Conservation (phyloP, 2,329 filamentous ascomycete genomes). For the Aspergillus phoenicis region DNA sequence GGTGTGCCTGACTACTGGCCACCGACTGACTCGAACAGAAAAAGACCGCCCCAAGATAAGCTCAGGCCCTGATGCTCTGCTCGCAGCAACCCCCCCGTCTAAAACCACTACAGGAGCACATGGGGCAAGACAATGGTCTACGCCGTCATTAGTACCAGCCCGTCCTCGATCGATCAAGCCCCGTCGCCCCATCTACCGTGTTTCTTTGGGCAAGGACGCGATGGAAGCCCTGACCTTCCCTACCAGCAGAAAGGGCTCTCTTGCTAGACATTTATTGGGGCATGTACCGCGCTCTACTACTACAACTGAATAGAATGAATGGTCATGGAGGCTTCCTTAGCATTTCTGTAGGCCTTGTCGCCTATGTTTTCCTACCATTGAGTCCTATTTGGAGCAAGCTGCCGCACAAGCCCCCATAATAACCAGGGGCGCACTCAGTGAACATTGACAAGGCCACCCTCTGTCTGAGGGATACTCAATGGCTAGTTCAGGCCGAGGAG, state of each 20-base stretch:
- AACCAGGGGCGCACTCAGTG: background rate
- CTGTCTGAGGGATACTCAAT: background rate
- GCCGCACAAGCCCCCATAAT: background rate
- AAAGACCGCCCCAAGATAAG: constrained; percentile 2
- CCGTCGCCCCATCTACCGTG: background rate
- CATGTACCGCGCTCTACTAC: background rate
- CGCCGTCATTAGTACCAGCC: background rate
- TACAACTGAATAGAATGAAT: background rate
- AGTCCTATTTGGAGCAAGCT: background rate
- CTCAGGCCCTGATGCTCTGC: background rate
- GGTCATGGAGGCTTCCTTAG: background rate
- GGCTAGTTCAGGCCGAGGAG: background rate
- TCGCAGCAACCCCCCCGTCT: background rate
- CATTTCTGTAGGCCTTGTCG: background rate
- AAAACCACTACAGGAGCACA: background rate
- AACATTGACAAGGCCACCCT: background rate
- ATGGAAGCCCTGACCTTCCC: background rate
- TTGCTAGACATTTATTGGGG: background rate
- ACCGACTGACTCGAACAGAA: constrained; percentile 3
- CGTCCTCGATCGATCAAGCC: background rate
- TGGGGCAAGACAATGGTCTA: background rate
- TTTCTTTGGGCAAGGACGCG: background rate
- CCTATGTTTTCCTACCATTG: background rate
- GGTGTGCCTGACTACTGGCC: constrained; percentile 13
- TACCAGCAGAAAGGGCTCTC: background rate